phyloP scores from a whole-genome alignment of 176 grass and related monocot genomes.

The Ensete ventricosum region DNA sequence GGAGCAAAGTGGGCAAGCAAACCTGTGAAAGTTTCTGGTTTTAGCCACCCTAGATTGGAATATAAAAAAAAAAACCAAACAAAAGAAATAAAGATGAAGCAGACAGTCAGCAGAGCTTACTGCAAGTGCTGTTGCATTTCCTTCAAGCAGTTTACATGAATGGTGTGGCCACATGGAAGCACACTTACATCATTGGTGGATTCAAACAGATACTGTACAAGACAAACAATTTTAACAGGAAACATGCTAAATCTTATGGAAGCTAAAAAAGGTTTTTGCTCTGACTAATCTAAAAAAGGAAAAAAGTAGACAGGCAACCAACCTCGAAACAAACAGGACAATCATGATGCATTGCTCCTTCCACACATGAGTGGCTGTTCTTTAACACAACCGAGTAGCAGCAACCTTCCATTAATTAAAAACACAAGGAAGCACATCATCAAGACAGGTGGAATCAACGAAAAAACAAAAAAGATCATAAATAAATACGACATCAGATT shows the following conservation, averaged over 20 bases:
- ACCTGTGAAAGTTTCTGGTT: conserved; percentile 32
- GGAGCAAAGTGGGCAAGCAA: conserved; percentile 79
- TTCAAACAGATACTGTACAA: conserved; percentile 72
- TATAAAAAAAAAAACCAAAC: not conserved
- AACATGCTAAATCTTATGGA: not conserved
- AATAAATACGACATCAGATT: not conserved
- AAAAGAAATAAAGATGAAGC: not conserved
- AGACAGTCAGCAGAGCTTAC: conserved; percentile 29
- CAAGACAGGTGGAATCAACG: not conserved
- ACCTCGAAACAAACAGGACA: conserved; percentile 99
- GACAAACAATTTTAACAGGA: not conserved
- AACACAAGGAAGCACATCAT: conserved; percentile 4
- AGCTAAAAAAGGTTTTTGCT: not conserved
- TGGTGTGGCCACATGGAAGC: conserved; percentile 78
- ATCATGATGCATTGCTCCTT: conserved; percentile 96
- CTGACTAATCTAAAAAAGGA: not conserved
- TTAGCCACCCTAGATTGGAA: not conserved
- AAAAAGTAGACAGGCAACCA: not conserved
- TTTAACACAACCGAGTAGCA: conserved; percentile 72
- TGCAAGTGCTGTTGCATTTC: conserved; percentile 84
- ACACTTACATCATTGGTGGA: conserved; percentile 64
- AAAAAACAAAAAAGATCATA: not conserved
- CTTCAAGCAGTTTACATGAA: conserved; percentile 79
- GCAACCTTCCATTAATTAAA: conserved; percentile 39
- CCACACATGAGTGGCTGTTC: conserved; percentile 82